Base-by-base conservation (phyloP, 1,284 basidiomycete genomes). In the Trametes polyzona region DNA sequence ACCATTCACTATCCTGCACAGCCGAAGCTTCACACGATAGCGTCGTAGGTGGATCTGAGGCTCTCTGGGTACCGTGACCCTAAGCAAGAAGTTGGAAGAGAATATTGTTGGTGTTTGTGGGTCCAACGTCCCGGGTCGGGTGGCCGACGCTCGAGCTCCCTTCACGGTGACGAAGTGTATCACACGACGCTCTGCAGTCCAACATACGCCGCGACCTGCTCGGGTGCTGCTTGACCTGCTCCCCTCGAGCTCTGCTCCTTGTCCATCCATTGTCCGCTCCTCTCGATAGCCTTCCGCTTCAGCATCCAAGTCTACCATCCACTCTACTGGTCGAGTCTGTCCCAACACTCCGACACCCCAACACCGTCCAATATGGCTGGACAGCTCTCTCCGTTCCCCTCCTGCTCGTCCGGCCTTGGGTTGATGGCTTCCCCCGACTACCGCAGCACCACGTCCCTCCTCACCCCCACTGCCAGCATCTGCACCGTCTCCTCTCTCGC, bases 401-500 rank as follows among this genome's bases (percentile, higher is more conserved):
- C 61, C 21, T 57, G 42, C 33, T 40, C 49, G 0, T 50, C 55
- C 35, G 56, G 61, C 27, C 58, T 63, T 2, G 58, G 58, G 24
- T 52, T 59, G 36, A 39, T 57, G 41, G 49, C 39, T 29, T 48
- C 52, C 27, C 37, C 44, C 17, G 57, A 59, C 33, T 54, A 23
- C 37, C 55, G 24, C 35, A 55, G 33, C 42, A 41, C 52, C 4
- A 29, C 51, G 27, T 54, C 47, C 32, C 57, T 59, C 37, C 50
- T 55, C 19, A 54, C 55, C 0, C 53, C 57, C 41, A 50, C 61
- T 6, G 48, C 48, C 23, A 63, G 61, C 51, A 39, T 52, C 19
- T 50, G 57, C 37, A 59, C 61, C 32, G 43, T 63, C 36, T 59
- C 58, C 12, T 63, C 61, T 8, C 50, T 51, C 39, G 29, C 43